A percentile compares a stretch with the other conserved stretches of the same genome.
phyloP scores from a whole-genome alignment of 108 stramenopile species.

The Cyclotella choctawhatcheeana region DNA sequence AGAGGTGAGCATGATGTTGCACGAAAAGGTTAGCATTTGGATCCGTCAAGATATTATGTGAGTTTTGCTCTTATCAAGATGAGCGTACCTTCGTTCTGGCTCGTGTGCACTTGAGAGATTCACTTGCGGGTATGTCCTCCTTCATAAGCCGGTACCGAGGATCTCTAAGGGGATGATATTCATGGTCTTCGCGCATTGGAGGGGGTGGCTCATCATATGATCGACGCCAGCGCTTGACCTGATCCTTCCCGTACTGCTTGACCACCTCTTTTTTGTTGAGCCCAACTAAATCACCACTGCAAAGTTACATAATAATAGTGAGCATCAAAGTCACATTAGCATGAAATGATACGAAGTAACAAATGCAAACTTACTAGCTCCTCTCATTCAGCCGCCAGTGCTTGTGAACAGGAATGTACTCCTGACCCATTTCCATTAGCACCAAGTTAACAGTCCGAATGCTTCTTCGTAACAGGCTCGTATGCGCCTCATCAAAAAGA shows the following conservation, averaged over 20 bases:
- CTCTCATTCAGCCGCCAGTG: slow-evolving; percentile 95
- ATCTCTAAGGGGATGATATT: slow-evolving; percentile 81
- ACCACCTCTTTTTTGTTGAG: slow-evolving; percentile 95
- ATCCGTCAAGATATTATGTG: too few relatives aligned
- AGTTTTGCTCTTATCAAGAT: too few relatives aligned
- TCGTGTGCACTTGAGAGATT: slow-evolving; percentile 86
- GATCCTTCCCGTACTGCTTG: slow-evolving; percentile 74
- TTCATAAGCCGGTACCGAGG: slow-evolving; percentile 80
- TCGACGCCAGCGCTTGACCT: slow-evolving; percentile 88
- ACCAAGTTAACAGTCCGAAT: slow-evolving; percentile 80
- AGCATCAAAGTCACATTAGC: too few relatives aligned
- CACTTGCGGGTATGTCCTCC: slow-evolving; percentile 69
- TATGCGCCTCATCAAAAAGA: slow-evolving; percentile 87
- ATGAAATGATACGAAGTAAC: too few relatives aligned
- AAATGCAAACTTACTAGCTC: too few relatives aligned
- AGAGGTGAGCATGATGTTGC: too few relatives aligned
- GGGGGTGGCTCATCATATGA: slow-evolving; percentile 94
- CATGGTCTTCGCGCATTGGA: slow-evolving; percentile 68
- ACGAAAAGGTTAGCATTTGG: too few relatives aligned
- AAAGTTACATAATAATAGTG: too few relatives aligned
- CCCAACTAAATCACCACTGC: slow-evolving; percentile 87
- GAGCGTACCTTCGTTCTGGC: too few relatives aligned
- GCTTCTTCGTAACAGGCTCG: slow-evolving; percentile 85
- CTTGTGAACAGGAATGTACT: slow-evolving; percentile 91
- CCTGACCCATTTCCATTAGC: slow-evolving; percentile 90